Evolutionary conservation across 345 rosid genomes (phyloP).

Genomic region (Citrus inodora): DNA sequence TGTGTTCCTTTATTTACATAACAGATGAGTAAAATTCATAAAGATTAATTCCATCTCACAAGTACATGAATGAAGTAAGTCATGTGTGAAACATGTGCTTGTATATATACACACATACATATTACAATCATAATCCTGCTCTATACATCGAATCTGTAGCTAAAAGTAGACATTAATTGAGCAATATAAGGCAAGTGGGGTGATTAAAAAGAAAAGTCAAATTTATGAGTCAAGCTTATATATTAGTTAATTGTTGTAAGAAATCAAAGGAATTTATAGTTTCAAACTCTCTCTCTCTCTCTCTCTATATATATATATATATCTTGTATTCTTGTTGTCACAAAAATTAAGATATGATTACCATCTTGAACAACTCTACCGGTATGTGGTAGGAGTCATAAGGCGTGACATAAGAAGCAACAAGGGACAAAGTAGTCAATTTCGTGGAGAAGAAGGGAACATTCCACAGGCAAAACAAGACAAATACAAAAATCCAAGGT

Average conservation of each 20-base stretch:
- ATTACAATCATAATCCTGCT: neutral
- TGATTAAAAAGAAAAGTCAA: neutral
- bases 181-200: neutral
- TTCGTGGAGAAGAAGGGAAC: neutral
- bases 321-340: neutral
- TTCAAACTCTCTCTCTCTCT: neutral
- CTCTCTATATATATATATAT: too few species aligned
- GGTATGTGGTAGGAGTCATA: conserved; percentile 10
- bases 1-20: neutral
- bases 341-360: neutral
- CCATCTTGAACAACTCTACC: conserved; percentile 4
- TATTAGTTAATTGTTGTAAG: neutral
- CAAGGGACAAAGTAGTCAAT: conserved; percentile 5
- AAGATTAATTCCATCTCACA: neutral
- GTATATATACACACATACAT: too few species aligned
- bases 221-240: neutral
- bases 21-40: neutral
- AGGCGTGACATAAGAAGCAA: neutral
- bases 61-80: neutral
- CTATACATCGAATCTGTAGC: neutral
- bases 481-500: conserved; percentile 27
- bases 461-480: conserved; percentile 18
- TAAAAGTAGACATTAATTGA: neutral
- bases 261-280: neutral
- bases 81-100: neutral